phyloP scores from a whole-genome alignment of 305 asterid genomes.

The Striga hermonthica region DNA sequence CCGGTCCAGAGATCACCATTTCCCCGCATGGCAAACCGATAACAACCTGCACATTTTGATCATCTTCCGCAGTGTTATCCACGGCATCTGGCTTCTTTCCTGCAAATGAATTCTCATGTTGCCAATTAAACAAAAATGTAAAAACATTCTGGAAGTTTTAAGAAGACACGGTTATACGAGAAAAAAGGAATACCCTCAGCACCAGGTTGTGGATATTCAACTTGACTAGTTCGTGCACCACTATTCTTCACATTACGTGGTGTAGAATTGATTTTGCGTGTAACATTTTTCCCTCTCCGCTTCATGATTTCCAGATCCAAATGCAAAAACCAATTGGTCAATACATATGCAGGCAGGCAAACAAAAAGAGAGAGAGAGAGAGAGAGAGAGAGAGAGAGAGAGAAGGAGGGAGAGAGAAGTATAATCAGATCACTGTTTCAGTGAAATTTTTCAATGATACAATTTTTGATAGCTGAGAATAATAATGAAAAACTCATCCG shows the following conservation, averaged over 20 bases:
- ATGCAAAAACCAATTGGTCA: constrained; percentile 5
- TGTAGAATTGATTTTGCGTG: constrained; percentile 24
- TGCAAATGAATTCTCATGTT: constrained; percentile 37
- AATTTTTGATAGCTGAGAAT: not conserved
- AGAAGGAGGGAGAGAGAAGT: not conserved
- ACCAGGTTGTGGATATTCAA: constrained; percentile 32
- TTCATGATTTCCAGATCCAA: constrained; percentile 34
- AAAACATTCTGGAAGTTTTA: not conserved
- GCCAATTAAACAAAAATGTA: constrained; percentile 10
- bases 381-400: too few species aligned
- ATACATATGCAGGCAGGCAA: constrained; percentile 11
- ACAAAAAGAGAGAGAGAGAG: too few species aligned
- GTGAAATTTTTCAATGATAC: not conserved
- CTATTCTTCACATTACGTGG: constrained; percentile 33
- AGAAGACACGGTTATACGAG: constrained; percentile 7
- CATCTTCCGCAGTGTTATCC: constrained; percentile 35
- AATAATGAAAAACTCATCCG: not conserved
- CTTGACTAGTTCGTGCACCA: constrained; percentile 30
- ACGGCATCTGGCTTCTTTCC: constrained; percentile 39
- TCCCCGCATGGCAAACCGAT: constrained; percentile 63
- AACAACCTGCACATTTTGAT: constrained; percentile 39
- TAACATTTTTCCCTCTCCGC: constrained; percentile 46
- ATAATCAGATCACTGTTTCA: not conserved
- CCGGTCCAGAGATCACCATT: constrained; percentile 38
- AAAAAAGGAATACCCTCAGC: constrained; percentile 34